Conservation (phyloP, 2,329 filamentous ascomycete species). For the Penicillium sp. region DNA sequence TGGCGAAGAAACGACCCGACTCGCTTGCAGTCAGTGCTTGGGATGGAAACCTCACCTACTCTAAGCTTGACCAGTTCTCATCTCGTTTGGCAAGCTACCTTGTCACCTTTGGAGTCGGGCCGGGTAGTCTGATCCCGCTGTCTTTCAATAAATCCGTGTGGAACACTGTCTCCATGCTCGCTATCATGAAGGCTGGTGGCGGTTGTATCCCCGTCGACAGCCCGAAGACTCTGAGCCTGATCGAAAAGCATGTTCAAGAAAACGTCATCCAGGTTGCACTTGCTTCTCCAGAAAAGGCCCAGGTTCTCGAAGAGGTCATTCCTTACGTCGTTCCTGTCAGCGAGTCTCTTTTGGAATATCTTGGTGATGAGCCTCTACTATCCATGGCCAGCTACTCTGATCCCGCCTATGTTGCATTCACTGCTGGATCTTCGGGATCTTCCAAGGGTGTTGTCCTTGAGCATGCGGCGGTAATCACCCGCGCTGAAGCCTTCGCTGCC, state of each 20-base stretch:
- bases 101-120: slow-evolving; percentile 31
- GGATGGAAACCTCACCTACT: slow-evolving; percentile 41
- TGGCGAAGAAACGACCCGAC: slow-evolving; percentile 26
- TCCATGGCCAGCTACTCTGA: slow-evolving; percentile 18
- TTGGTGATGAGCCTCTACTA: slow-evolving; percentile 22
- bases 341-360: slow-evolving; percentile 39
- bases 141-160: slow-evolving; percentile 36
- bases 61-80: slow-evolving; percentile 37
- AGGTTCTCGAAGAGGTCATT: slow-evolving; percentile 47
- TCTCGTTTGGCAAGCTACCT: slow-evolving; percentile 37
- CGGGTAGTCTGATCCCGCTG: slow-evolving; percentile 31
- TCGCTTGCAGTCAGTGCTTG: slow-evolving; percentile 34
- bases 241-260: slow-evolving; percentile 46
- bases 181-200: slow-evolving; percentile 36
- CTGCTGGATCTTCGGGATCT: slow-evolving; percentile 35
- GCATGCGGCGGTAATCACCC: slow-evolving; percentile 37
- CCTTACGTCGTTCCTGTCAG: slow-evolving; percentile 44
- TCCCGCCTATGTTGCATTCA: slow-evolving; percentile 41
- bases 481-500: slow-evolving; percentile 34
- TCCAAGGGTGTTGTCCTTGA: slow-evolving; percentile 44
- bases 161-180: slow-evolving; percentile 34
- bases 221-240: slow-evolving; percentile 31
- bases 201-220: slow-evolving; percentile 43
- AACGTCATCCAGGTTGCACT: slow-evolving; percentile 46
- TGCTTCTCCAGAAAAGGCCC: slow-evolving; percentile 41